Base-by-base conservation (phyloP, 768 basidiomycete species). In the Gyrodon lividus region DNA sequence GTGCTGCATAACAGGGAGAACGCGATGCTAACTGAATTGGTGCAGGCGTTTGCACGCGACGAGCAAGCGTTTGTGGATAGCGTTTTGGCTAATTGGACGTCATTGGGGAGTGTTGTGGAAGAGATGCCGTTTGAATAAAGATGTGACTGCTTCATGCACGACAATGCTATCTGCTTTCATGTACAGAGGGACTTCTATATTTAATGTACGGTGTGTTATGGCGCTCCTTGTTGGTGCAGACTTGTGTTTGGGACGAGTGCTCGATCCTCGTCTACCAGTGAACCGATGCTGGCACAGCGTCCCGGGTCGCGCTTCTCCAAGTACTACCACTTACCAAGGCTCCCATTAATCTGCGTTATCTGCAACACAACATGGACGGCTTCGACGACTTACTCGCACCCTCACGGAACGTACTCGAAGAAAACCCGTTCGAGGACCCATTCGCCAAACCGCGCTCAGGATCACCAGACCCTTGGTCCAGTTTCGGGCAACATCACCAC, bases 1-100 rank as follows among this genome's bases (percentile, higher is more conserved):
- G 86, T 98, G 33, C 73, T 96, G 40, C 93, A 97, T 68, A 93
- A 95, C 57, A 77, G 88, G 48, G 94, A 97, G 72, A 91, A 92
- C 58, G 78, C 88, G 0, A 77, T 95, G 31, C 70, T 95, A 23
- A 87, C 88, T 0, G 76, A 86, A 54, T 74, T 87, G 2, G 83
- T 87, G 53, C 84, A 90, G 66, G 71, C 72, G 1, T 89, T 94
- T 66, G 83, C 85, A 2, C 77, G 76, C 46, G 88, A 90, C 49
- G 91, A 95, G 62, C 79, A 79, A 43, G 79, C 78, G 43, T 92
- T 84, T 61, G 70, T 81, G 0, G 81, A 87, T 59, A 79, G 66
- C 41, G 78, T 88, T 5, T 69, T 80, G 23, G 73, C 74, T 43
- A 87, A 89, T 50, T 98, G 95, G 94, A 73, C 77, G 38, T 84